Conservation (phyloP, 768 basidiomycete species). For the Pleurotus citrinopileatus region DNA sequence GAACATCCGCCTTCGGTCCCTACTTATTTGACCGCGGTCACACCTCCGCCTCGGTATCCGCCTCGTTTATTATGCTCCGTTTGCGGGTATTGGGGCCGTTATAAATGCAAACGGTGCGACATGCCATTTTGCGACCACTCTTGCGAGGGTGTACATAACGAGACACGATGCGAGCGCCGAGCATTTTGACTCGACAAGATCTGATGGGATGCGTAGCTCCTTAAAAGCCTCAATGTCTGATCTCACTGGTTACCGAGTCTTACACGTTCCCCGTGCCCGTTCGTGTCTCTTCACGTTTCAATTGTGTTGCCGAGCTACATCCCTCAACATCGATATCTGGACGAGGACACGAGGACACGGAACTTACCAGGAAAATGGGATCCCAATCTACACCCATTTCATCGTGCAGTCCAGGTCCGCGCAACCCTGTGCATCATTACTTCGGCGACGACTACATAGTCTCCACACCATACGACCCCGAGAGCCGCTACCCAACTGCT, state of each 20-base stretch:
- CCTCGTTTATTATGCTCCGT: constrained; percentile 78
- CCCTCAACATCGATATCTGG: too few species aligned
- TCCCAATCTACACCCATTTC: too few species aligned
- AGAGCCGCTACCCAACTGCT: too few species aligned
- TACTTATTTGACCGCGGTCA: constrained; percentile 69
- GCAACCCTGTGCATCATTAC: neutral
- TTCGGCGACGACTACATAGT: neutral
- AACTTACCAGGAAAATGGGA: too few species aligned
- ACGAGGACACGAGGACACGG: too few species aligned
- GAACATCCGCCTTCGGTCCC: constrained; percentile 49
- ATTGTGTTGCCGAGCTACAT: too few species aligned
- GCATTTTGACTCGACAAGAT: constrained; percentile 40
- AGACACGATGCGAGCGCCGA: constrained; percentile 78
- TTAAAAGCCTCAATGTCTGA: too few species aligned
- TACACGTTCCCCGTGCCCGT: too few species aligned
- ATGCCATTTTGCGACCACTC: constrained; percentile 73
- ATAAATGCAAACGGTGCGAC: constrained; percentile 76
- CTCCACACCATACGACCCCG: too few species aligned
- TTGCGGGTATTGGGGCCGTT: constrained; percentile 81
- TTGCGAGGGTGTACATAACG: constrained; percentile 72
- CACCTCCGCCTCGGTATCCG: constrained; percentile 59
- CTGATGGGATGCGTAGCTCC: too few species aligned
- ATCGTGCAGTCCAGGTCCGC: neutral
- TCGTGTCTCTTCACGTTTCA: too few species aligned
- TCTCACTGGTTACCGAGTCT: too few species aligned